A percentile compares a stretch with the other conserved stretches of the same genome.
phyloP scores from a whole-genome alignment of 176 grass and related monocot genomes.

The Cenchrus americanus region DNA sequence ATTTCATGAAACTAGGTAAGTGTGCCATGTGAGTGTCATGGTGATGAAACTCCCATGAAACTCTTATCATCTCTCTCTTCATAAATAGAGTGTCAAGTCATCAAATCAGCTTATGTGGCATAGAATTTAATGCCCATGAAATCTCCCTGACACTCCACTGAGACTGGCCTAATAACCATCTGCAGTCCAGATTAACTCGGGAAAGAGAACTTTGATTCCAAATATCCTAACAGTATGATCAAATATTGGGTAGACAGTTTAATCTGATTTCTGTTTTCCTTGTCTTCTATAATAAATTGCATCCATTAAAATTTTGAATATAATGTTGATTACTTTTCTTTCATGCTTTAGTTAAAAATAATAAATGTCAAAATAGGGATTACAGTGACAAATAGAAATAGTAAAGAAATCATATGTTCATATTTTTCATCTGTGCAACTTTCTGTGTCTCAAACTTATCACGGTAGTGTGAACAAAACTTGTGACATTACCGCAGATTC shows the following conservation, averaged over 20 bases:
- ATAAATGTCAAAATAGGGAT: background rate
- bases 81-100: too few relatives aligned
- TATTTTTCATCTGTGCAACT: conserved; percentile 33
- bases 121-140: too few relatives aligned
- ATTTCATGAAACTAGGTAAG: too few relatives aligned
- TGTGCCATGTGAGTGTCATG: too few relatives aligned
- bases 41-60: too few relatives aligned
- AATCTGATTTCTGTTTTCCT: background rate
- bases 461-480: conserved; percentile 83
- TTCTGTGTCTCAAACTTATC: conserved; percentile 80
- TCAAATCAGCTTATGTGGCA: too few relatives aligned
- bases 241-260: conserved; percentile 8
- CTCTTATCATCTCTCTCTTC: too few relatives aligned
- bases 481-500: conserved; percentile 77
- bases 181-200: background rate
- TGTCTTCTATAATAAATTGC: background rate
- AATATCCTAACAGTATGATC: background rate
- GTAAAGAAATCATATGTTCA: background rate
- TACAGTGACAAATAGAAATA: background rate
- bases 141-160: too few relatives aligned
- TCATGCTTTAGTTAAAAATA: background rate
- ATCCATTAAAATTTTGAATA: background rate
- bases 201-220: background rate
- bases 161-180: conserved; percentile 19
- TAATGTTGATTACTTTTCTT: background rate